phyloP scores from a whole-genome alignment of 225 moss, liverwort and hornwort species.

The Rhytidiadelphus loreus region DNA sequence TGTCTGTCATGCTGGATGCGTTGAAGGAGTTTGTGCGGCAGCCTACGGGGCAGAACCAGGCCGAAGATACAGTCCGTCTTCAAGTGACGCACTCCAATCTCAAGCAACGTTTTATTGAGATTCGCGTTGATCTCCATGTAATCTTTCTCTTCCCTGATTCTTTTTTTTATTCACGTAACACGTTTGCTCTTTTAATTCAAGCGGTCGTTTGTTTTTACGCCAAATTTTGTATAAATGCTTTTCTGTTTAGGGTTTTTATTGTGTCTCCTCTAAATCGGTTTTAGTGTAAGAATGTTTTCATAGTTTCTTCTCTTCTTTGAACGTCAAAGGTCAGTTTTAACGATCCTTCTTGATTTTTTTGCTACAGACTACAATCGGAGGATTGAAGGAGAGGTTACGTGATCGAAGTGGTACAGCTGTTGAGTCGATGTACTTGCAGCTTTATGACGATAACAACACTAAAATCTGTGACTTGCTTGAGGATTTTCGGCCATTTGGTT shows the following conservation, averaged over 20 bases:
- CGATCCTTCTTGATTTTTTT: neutral
- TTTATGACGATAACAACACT: constrained; percentile 56
- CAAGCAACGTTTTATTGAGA: constrained; percentile 72
- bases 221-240: neutral
- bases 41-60: constrained; percentile 81
- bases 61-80: constrained; percentile 80
- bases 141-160: neutral
- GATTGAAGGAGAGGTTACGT: constrained; percentile 79
- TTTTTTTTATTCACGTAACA: neutral
- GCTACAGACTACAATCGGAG: constrained; percentile 64
- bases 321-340: neutral
- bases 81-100: constrained; percentile 96
- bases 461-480: constrained; percentile 72
- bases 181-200: neutral
- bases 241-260: neutral
- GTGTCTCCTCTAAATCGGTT: neutral
- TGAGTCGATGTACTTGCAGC: constrained; percentile 83
- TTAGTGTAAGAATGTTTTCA: neutral
- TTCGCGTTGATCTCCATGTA: constrained; percentile 95
- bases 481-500: constrained; percentile 74
- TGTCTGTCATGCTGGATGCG: constrained; percentile 39
- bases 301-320: neutral
- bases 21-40: constrained; percentile 79
- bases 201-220: neutral
- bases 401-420: constrained; percentile 82